A percentile compares a stretch with the other conserved stretches of the same genome.
Evolutionary conservation across 495 filamentous ascomycete species (phyloP).

Genomic region (Neurospora sp.): DNA sequence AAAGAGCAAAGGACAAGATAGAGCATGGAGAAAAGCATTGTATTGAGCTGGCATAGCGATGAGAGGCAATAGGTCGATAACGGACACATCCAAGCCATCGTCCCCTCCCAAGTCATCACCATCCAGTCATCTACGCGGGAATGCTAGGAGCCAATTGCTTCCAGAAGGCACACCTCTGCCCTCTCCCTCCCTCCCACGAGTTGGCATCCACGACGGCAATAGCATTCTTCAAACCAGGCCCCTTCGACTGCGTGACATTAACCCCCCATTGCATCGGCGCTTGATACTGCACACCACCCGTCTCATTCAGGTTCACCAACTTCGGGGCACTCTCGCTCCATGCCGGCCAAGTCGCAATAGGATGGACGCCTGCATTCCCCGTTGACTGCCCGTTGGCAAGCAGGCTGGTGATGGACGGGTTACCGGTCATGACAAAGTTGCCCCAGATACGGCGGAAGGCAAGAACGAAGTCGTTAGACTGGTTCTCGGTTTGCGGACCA

Average conservation of each 20-base stretch:
- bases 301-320: slow-evolving; percentile 45
- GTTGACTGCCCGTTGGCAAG: slow-evolving; percentile 30
- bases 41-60: neutral
- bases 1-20: neutral
- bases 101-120: too few species aligned
- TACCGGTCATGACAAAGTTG: slow-evolving; percentile 44
- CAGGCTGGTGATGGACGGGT: slow-evolving; percentile 39
- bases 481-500: slow-evolving; percentile 21
- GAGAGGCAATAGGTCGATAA: neutral
- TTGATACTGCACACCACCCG: slow-evolving; percentile 32
- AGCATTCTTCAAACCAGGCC: slow-evolving; percentile 35
- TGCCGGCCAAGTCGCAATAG: slow-evolving; percentile 22
- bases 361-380: slow-evolving; percentile 15
- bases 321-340: slow-evolving; percentile 26
- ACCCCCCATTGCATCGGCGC: slow-evolving; percentile 15
- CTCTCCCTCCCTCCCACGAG: slow-evolving; percentile 49
- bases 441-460: slow-evolving; percentile 37
- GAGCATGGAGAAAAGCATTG: neutral
- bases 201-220: slow-evolving; percentile 39
- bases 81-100: neutral
- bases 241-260: slow-evolving; percentile 21
- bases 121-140: slow-evolving; percentile 18
- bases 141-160: slow-evolving; percentile 30
- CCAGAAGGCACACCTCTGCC: slow-evolving; percentile 46
- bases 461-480: slow-evolving; percentile 15